These are phyloP conservation scores for Scortechinia acanthostroma DNA, from an alignment of 2,329 filamentous ascomycete genomes.

Conservation along the genomic window DNA sequence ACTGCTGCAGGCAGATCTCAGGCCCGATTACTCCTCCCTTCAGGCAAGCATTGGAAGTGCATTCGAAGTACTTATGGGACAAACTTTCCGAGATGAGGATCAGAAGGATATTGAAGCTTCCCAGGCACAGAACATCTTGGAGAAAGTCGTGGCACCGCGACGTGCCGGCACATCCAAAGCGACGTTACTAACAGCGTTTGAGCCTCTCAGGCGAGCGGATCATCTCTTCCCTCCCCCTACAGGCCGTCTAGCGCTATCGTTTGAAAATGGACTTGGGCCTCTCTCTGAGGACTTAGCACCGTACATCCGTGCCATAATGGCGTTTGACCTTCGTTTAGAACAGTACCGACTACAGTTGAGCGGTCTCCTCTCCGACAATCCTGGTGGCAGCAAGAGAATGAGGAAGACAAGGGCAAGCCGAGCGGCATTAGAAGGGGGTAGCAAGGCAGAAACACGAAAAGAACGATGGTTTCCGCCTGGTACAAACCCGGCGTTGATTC, in stretches of 20 bases:
- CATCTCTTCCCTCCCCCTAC: conserved; percentile 18
- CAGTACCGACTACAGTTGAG: conserved; percentile 57
- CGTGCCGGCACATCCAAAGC: conserved; percentile 14
- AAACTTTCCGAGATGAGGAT: conserved; percentile 19
- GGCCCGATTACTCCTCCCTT: conserved; percentile 18
- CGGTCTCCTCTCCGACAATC: not conserved
- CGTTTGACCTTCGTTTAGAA: conserved; percentile 67
- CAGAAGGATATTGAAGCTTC: conserved; percentile 8
- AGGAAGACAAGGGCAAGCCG: conserved; percentile 69
- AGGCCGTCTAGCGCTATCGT: conserved; percentile 61
- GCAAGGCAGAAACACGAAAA: conserved; percentile 55
- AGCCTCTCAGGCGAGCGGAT: conserved; percentile 29
- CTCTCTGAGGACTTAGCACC: conserved; percentile 77
- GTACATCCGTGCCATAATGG: conserved; percentile 79
- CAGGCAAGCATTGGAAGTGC: conserved; percentile 18
- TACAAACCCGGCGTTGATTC: conserved; percentile 51
- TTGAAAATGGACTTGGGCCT: conserved; percentile 63
- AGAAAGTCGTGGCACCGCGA: not conserved
- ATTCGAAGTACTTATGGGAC: conserved; percentile 21
- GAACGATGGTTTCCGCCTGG: conserved; percentile 66
- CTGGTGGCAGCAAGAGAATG: conserved; percentile 37
- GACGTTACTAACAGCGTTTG: conserved; percentile 50
- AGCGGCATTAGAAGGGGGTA: conserved; percentile 71
- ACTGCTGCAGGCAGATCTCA: conserved; percentile 35
- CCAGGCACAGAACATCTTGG: conserved; percentile 4